Evolutionary conservation across 1,139 yeast species (phyloP).

Genomic region (Saccharomyces hybrid): DNA sequence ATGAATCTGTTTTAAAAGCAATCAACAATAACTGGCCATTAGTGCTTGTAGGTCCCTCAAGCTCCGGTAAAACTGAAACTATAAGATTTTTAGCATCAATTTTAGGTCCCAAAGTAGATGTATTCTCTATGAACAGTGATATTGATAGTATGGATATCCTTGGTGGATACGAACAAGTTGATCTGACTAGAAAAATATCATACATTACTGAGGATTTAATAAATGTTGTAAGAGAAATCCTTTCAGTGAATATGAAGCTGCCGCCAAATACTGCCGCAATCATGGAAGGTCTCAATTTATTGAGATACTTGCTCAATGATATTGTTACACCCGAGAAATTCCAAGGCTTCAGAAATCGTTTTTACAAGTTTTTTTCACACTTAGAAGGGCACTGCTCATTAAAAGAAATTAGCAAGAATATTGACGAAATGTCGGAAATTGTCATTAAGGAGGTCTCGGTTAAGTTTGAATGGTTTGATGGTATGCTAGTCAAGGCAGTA

Average conservation of each 20-base stretch:
- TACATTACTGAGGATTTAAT: constrained; percentile 36
- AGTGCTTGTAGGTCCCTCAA: constrained; percentile 78
- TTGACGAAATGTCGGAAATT: constrained; percentile 16
- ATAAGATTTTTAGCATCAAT: constrained; percentile 60
- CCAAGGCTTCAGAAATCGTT: constrained; percentile 30
- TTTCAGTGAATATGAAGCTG: constrained; percentile 35
- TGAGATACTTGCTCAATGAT: constrained; percentile 24
- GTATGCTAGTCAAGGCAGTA: constrained; percentile 85
- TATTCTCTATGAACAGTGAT: constrained; percentile 91
- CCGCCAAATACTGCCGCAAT: constrained; percentile 19
- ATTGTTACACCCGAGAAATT: constrained; percentile 31
- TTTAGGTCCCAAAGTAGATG: constrained; percentile 67
- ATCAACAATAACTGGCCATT: constrained; percentile 73
- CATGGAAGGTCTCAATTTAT: constrained; percentile 25
- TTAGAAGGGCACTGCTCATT: constrained; percentile 29
- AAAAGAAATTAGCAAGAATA: constrained; percentile 15
- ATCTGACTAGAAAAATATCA: constrained; percentile 51
- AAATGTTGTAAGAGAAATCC: constrained; percentile 33
- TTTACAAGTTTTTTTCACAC: constrained; percentile 27
- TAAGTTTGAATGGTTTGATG: constrained; percentile 92
- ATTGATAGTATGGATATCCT: constrained; percentile 92
- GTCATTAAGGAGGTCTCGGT: constrained; percentile 37
- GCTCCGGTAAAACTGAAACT: constrained; percentile 79
- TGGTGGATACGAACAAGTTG: constrained; percentile 97
- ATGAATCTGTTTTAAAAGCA: constrained; percentile 73